Evolutionary conservation across 306 rosid genomes (phyloP), one percentile per base, ranked within the genome.

Genomic region (Dicorynia guianensis): DNA sequence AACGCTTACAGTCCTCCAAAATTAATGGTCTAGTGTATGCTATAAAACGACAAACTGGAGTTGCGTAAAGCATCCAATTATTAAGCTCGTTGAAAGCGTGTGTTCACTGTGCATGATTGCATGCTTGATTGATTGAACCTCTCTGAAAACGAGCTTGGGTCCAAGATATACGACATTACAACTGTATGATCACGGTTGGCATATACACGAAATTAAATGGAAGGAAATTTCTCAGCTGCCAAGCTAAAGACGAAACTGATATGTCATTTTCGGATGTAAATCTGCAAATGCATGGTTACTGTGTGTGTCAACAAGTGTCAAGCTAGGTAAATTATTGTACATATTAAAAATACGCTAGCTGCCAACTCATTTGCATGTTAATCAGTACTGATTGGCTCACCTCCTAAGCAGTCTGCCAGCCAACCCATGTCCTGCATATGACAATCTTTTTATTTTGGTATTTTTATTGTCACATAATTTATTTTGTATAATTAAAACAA

Each of bases 31-130:
- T 18, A 46, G 4, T 14, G 18, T 13, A 0, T 7, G 43, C 13
- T 20, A 0, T 18, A 66, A 14, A 0, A 7, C 43, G 10, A 8
- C 10, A 8, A 40, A 40, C 10, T 5, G 0, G 8, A 25, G 42
- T 71, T 70, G 84, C 77, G 79, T 71, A 82, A 59, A 80, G 84
- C 77, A 71, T 83, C 76, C 34, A 42, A 30, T 11, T n/a, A n/a
- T n/a, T 10, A 39, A 25, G 30, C 30, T 15, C 15, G 44, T 55
- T 75, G 46, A 34, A 61, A 77, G 59, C 14, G 20, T 71, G 58
- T 13, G 30, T n/a, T n/a, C n/a, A n/a, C n/a, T n/a, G n/a, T n/a
- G n/a, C n/a, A 25, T 25, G 30, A 25, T 25, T 25, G 30, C 30
- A 25, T 25, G 30, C 30, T 25, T 35, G 39, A 35, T 14, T 64